phyloP scores from a whole-genome alignment of 208 protist species.

The Trichomonas tenax region DNA sequence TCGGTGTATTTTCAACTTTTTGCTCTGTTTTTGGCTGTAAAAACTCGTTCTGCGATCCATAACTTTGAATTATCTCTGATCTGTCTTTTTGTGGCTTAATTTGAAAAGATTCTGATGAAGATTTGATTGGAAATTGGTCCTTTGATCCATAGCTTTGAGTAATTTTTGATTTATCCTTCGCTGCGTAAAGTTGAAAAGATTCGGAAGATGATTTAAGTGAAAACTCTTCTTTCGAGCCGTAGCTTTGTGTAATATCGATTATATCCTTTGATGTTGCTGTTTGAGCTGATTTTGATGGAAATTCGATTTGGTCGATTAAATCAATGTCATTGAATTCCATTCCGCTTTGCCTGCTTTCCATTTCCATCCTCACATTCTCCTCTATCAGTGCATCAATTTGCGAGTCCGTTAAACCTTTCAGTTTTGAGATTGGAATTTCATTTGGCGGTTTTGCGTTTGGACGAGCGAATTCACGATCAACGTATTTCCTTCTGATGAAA shows the following conservation, averaged over 20 bases:
- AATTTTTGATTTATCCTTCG: background rate
- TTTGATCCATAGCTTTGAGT: too few species aligned
- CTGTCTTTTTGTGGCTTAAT: background rate
- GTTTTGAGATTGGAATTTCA: background rate
- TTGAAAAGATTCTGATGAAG: background rate
- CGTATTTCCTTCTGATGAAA: background rate
- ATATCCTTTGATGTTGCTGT: background rate
- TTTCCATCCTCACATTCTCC: background rate
- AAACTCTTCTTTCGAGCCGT: background rate
- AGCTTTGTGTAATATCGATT: background rate
- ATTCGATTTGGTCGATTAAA: background rate
- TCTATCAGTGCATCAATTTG: background rate
- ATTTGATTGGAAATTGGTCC: too few species aligned
- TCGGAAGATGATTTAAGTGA: background rate
- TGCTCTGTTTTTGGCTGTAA: background rate
- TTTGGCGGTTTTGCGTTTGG: background rate
- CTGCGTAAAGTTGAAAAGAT: background rate
- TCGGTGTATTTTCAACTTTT: background rate
- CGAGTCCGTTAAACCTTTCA: background rate
- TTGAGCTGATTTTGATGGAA: background rate
- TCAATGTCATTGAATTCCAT: background rate
- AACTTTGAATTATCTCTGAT: background rate
- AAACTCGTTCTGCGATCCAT: background rate
- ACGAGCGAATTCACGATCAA: background rate
- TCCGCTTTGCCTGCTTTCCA: background rate